Percentiles rank a stretch among this genome's conserved stretches.
Evolutionary conservation across 805 yeast species (phyloP).

Genomic region (Myxozyma kluyveri): DNA sequence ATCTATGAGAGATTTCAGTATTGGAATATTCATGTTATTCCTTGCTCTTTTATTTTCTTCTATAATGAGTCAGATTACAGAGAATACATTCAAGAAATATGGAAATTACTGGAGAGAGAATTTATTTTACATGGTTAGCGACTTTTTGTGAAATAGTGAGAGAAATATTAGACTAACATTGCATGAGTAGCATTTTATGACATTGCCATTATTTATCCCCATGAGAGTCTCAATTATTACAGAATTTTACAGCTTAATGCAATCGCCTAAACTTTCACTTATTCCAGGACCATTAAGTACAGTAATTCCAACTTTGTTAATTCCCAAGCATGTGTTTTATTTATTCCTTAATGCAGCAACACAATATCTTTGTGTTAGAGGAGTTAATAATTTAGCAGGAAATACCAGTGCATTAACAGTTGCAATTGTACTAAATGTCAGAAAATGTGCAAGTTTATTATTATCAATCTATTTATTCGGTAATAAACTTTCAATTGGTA

Average conservation of each 20-base stretch:
- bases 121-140: slow-evolving; percentile 53
- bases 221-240: slow-evolving; percentile 37
- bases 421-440: slow-evolving; percentile 55
- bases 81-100: slow-evolving; percentile 48
- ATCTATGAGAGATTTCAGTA: slow-evolving; percentile 34
- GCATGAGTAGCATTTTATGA: slow-evolving; percentile 20
- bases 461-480: slow-evolving; percentile 56
- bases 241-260: slow-evolving; percentile 37
- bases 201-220: slow-evolving; percentile 25
- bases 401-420: slow-evolving; percentile 60
- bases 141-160: slow-evolving; percentile 39
- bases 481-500: slow-evolving; percentile 42
- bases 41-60: slow-evolving; percentile 54
- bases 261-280: slow-evolving; percentile 22
- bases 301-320: slow-evolving; percentile 23
- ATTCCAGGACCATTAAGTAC: slow-evolving; percentile 1
- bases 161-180: not conserved
- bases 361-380: slow-evolving; percentile 61
- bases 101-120: slow-evolving; percentile 66
- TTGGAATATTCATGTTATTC: slow-evolving; percentile 46
- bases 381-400: slow-evolving; percentile 63
- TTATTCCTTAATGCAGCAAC: slow-evolving; percentile 49
- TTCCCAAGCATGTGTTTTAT: slow-evolving; percentile 30
- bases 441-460: slow-evolving; percentile 60
- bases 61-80: slow-evolving; percentile 57